These are phyloP conservation scores for Porogramme epimiltina DNA, from an alignment of 1,284 basidiomycete species.

Conservation along the genomic window DNA sequence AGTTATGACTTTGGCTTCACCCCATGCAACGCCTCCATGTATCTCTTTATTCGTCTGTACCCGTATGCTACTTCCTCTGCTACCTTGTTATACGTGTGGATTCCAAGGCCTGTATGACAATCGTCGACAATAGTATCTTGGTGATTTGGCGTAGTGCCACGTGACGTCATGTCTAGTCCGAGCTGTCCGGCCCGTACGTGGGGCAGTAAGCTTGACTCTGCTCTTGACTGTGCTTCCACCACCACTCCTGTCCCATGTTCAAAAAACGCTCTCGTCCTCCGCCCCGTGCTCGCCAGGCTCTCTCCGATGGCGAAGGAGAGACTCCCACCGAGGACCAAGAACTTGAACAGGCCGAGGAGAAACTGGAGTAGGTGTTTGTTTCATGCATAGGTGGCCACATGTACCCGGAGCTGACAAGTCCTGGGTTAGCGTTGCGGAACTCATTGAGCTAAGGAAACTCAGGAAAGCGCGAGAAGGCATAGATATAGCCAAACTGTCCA, in stretches of 20 bases:
- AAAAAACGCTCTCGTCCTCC: slow-evolving; percentile 67
- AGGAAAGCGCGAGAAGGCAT: slow-evolving; percentile 82
- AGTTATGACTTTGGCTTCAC: background rate
- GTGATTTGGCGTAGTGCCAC: too few species aligned
- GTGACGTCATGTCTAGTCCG: too few species aligned
- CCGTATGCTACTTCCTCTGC: background rate
- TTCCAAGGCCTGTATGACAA: too few species aligned
- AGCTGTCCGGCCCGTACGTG: too few species aligned
- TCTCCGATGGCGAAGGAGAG: slow-evolving; percentile 16
- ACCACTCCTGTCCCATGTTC: slow-evolving; percentile 47
- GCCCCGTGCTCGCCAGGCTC: slow-evolving; percentile 48
- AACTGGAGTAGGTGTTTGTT: slow-evolving; percentile 48
- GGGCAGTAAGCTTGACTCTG: too few species aligned
- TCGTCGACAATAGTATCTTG: too few species aligned
- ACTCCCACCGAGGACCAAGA: slow-evolving; percentile 36
- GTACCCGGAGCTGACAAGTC: slow-evolving; percentile 4
- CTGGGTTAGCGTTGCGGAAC: slow-evolving; percentile 66
- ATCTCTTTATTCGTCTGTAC: slow-evolving; percentile 1
- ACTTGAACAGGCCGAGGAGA: slow-evolving; percentile 40
- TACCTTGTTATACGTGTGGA: too few species aligned
- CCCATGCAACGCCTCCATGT: background rate
- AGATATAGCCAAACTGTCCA: slow-evolving; percentile 81
- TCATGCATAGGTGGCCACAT: slow-evolving; percentile 9
- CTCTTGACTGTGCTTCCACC: too few species aligned
- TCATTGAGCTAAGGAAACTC: slow-evolving; percentile 84